phyloP scores from a whole-genome alignment of 768 basidiomycete species.

The Tricholoma sp. region DNA sequence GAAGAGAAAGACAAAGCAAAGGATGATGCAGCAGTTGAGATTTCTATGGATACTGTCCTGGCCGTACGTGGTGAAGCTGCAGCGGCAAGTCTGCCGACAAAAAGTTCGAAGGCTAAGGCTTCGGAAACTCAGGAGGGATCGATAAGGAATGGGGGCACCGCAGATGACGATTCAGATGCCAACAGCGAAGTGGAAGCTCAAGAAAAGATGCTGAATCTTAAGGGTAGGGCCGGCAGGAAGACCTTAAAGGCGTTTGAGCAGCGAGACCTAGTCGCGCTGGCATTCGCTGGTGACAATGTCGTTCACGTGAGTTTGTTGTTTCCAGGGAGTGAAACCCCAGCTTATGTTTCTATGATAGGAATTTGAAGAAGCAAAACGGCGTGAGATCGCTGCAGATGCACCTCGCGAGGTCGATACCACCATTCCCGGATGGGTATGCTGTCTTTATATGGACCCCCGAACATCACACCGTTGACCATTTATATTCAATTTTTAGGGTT shows the following conservation, averaged over 20 bases:
- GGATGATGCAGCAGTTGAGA: constrained; percentile 80
- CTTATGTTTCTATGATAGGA: constrained; percentile 41
- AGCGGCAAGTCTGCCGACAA: constrained; percentile 37
- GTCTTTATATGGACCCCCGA: neutral
- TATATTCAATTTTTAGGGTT: constrained; percentile 48
- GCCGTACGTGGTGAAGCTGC: constrained; percentile 21
- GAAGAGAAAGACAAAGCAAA: constrained; percentile 54
- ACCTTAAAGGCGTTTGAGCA: constrained; percentile 75
- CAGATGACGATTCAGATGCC: constrained; percentile 45
- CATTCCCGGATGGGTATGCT: constrained; percentile 88
- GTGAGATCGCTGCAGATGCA: constrained; percentile 82
- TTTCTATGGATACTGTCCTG: constrained; percentile 54
- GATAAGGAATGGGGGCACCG: constrained; percentile 39
- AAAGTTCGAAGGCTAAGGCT: constrained; percentile 30
- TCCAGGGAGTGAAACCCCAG: neutral
- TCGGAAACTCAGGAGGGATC: constrained; percentile 37
- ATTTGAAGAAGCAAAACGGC: constrained; percentile 79
- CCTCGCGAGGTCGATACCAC: constrained; percentile 86
- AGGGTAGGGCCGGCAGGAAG: constrained; percentile 40
- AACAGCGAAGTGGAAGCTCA: constrained; percentile 72
- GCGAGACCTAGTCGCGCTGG: constrained; percentile 86
- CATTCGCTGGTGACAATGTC: constrained; percentile 97
- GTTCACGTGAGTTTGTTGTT: constrained; percentile 56
- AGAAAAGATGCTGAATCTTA: constrained; percentile 40
- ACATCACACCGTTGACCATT: neutral